Conservation (phyloP, 768 basidiomycete genomes). For the Leucocoprinus birnbaumii region DNA sequence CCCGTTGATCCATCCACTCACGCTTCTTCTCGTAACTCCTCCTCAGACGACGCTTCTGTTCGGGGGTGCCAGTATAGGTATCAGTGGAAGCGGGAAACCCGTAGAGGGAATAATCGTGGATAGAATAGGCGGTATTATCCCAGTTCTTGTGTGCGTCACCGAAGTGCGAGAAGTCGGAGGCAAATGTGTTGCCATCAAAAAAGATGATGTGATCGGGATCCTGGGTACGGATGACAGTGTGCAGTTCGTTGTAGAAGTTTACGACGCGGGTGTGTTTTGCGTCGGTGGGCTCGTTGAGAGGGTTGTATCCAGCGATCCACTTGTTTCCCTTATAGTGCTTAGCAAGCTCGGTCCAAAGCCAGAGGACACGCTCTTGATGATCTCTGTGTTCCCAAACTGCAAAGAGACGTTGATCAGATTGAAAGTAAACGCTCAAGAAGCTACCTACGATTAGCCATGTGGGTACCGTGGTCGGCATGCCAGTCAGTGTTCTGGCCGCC, state of each 20-base stretch:
- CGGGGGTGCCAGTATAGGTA: constrained; percentile 47
- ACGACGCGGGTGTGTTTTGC: constrained; percentile 61
- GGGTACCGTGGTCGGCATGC: constrained; percentile 73
- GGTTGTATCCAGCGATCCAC: constrained; percentile 88
- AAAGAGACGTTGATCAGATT: background rate
- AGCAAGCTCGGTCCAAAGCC: constrained; percentile 78
- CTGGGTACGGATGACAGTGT: constrained; percentile 66
- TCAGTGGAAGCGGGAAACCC: constrained; percentile 67
- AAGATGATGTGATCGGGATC: constrained; percentile 75
- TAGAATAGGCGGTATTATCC: constrained; percentile 73
- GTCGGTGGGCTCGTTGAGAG: constrained; percentile 81
- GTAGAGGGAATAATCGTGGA: constrained; percentile 75
- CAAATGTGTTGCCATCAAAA: constrained; percentile 85
- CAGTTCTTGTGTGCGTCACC: constrained; percentile 60
- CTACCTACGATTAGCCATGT: constrained; percentile 55
- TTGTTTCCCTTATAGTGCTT: constrained; percentile 72
- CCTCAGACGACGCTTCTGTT: constrained; percentile 48
- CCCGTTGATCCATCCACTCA: constrained; percentile 69
- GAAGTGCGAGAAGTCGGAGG: constrained; percentile 73
- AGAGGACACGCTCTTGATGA: constrained; percentile 75
- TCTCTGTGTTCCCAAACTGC: constrained; percentile 81
- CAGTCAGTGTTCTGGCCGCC: constrained; percentile 79
- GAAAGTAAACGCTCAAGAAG: background rate
- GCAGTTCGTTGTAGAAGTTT: constrained; percentile 63
- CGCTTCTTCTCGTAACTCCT: constrained; percentile 71